A percentile compares a stretch with the other conserved stretches of the same genome.
Conservation (phyloP, 805 yeast genomes). For the Ascoidea asiatica region DNA sequence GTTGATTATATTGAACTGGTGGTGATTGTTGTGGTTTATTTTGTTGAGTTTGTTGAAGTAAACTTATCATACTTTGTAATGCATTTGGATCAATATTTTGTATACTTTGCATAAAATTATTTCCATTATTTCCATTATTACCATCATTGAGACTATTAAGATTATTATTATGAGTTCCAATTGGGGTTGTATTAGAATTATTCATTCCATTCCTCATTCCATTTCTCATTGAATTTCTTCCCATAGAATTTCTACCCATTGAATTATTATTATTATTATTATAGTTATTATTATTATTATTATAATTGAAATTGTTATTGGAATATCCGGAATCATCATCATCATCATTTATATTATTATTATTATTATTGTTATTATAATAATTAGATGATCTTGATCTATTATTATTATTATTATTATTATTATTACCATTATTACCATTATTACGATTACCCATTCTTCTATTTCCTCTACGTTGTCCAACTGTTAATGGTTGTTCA, state of each 20-base stretch:
- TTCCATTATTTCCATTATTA: neutral
- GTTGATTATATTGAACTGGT: too few relatives aligned
- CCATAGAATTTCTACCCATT: too few relatives aligned
- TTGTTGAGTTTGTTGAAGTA: neutral
- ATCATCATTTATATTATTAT: neutral
- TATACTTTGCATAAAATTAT: neutral
- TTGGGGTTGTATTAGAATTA: too few relatives aligned
- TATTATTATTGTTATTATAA: neutral
- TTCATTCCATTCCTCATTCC: too few relatives aligned
- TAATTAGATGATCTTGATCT: too few relatives aligned
- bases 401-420: conserved; percentile 1
- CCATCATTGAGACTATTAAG: too few relatives aligned
- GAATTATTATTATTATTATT: too few relatives aligned
- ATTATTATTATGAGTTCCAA: too few relatives aligned
- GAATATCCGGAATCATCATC: too few relatives aligned
- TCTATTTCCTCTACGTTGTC: conserved; percentile 1
- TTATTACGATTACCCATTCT: conserved; percentile 5
- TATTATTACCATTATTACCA: conserved; percentile 4
- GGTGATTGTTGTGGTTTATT: neutral
- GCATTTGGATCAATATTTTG: neutral
- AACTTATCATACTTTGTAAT: neutral
- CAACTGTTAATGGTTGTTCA: too few relatives aligned
- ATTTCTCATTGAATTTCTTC: too few relatives aligned
- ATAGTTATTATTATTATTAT: too few relatives aligned
- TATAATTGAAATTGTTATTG: neutral